Conservation (phyloP, 805 yeast genomes). For the Lachancea kluyveri region DNA sequence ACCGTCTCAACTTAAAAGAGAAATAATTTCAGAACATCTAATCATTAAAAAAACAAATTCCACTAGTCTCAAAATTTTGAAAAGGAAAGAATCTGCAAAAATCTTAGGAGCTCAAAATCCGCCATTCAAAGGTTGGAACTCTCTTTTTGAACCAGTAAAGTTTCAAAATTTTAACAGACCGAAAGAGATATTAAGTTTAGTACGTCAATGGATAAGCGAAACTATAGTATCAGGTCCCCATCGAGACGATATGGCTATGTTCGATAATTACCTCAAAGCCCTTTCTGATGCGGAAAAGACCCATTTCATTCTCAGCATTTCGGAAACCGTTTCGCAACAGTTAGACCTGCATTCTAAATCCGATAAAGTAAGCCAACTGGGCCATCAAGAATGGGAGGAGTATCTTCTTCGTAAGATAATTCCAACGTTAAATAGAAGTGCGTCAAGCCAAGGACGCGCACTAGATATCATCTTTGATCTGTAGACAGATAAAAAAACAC, state of each 20-base stretch:
- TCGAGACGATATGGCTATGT: slow-evolving; percentile 33
- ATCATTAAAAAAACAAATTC: slow-evolving; percentile 18
- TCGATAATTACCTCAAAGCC: slow-evolving; percentile 30
- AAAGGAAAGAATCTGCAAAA: slow-evolving; percentile 12
- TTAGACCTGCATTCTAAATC: slow-evolving; percentile 14
- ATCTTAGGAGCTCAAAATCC: slow-evolving; percentile 7
- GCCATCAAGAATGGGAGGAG: slow-evolving; percentile 29
- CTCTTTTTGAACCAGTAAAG: slow-evolving; percentile 24
- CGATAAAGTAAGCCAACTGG: slow-evolving; percentile 7
- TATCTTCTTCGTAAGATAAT: slow-evolving; percentile 19
- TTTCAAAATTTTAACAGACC: slow-evolving; percentile 32
- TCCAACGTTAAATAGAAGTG: slow-evolving; percentile 22
- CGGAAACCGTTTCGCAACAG: slow-evolving; percentile 18
- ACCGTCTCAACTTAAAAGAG: slow-evolving; percentile 61
- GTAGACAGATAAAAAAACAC: no score
- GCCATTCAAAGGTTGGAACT: slow-evolving; percentile 18
- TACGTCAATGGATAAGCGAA: slow-evolving; percentile 35
- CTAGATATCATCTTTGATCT: no score
- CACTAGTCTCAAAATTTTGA: slow-evolving; percentile 8
- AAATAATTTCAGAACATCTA: slow-evolving; percentile 47
- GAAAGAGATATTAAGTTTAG: slow-evolving; percentile 30
- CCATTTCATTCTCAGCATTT: slow-evolving; percentile 19
- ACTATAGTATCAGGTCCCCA: slow-evolving; percentile 35
- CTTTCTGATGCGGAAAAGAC: slow-evolving; percentile 26
- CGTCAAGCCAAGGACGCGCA: no score